Evolutionary conservation across 2,329 filamentous ascomycete genomes (phyloP), one percentile per base, ranked within the genome.

Genomic region (Tolypocladium nubicola): DNA sequence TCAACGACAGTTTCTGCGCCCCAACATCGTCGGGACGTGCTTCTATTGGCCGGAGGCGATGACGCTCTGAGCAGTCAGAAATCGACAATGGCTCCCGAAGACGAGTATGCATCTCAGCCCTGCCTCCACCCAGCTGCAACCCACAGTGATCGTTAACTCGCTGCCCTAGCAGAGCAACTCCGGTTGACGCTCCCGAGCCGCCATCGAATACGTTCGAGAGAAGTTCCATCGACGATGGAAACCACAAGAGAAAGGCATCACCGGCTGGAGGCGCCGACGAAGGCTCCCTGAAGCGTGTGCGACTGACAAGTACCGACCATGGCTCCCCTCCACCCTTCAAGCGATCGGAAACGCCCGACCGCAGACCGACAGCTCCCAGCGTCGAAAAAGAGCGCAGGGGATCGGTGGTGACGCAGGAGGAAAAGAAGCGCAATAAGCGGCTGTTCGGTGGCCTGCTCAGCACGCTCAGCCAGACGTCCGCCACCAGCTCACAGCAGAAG

Each of bases 391-490:
- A 54, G n/a, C 58, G 56, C 16, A 60, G 57, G 38, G 54, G 39
- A 45, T 57, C 56, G 9, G 68, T 8, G 45, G 52, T 67, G 43
- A 66, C 65, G 8, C 70, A 85, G 58, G 88, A 95, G 66, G 93
- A 97, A 69, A 90, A 86, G 71, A 90, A 89, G 69, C 87, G 93
- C 41, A 89, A 89, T 26, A 87, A 89, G 71, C 83, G 93, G 56
- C 78, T 97, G 60, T 97, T 97, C 68, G 92, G 93, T 60, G 89
- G 87, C 40, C 75, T 95, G 57, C 76, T 94, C 59, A 89, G 81
- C 69, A 90, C 88, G 41, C 79, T 96, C 59, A 90, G 87, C 71
- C 88, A 93, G 73, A 86, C 81, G 65, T 52, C 47, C 16, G 80
- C 80, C 67, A 81, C 77, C 63, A 78, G 68, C 75, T 79, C 75